Evolutionary conservation across 768 basidiomycete genomes (phyloP).

Genomic region (Cytidiella melzeri): DNA sequence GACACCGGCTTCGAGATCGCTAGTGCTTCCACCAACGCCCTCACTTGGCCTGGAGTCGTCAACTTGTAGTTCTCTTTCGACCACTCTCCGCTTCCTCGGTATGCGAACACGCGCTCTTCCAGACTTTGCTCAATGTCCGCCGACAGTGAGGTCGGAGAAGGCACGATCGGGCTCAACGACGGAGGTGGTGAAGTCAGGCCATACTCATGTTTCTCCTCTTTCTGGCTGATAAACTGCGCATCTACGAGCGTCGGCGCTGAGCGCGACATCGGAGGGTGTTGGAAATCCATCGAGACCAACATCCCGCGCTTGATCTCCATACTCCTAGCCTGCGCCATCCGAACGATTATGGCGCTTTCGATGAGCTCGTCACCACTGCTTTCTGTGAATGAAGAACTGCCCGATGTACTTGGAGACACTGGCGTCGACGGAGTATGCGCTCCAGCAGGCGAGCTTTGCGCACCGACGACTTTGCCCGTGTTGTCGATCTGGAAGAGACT

Average conservation of each 20-base stretch:
- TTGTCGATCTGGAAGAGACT: slow-evolving; percentile 10
- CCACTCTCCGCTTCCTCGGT: slow-evolving; percentile 8
- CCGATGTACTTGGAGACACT: background rate
- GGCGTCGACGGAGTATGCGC: background rate
- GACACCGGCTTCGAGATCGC: background rate
- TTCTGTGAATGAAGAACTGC: background rate
- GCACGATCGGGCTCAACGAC: slow-evolving; percentile 11
- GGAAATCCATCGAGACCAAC: slow-evolving; percentile 8
- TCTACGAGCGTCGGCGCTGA: background rate
- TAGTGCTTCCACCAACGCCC: slow-evolving; percentile 11
- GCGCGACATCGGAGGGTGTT: background rate
- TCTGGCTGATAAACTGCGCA: background rate
- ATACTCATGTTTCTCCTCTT: background rate
- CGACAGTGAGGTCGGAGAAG: slow-evolving; percentile 9
- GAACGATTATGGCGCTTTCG: slow-evolving; percentile 8
- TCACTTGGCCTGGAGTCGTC: slow-evolving; percentile 12
- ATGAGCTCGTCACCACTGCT: background rate
- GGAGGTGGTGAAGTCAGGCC: slow-evolving; percentile 8
- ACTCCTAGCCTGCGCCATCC: slow-evolving; percentile 8
- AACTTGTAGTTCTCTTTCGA: slow-evolving; percentile 13
- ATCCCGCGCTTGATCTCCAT: slow-evolving; percentile 15
- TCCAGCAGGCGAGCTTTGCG: background rate
- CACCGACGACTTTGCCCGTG: slow-evolving; percentile 7
- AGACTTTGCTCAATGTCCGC: slow-evolving; percentile 10
- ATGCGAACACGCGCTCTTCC: slow-evolving; percentile 14